These are phyloP conservation scores for Colletotrichum brevisporum DNA, from an alignment of 2,329 filamentous ascomycete species.

Conservation along the genomic window DNA sequence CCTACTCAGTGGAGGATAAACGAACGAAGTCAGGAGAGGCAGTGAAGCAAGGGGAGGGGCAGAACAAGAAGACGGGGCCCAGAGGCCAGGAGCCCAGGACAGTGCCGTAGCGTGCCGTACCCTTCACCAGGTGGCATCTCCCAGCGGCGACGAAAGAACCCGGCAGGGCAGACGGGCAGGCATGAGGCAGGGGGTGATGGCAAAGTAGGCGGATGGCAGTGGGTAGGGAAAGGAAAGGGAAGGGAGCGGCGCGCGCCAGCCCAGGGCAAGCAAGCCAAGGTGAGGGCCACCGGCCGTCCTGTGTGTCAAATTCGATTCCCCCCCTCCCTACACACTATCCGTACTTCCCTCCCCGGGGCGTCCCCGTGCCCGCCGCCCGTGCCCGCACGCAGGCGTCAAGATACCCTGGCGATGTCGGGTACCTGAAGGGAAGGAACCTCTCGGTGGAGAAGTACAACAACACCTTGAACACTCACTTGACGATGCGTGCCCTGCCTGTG, in stretches of 20 bases:
- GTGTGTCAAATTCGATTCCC: constrained; percentile 15
- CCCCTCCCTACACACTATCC: background rate
- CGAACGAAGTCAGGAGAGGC: background rate
- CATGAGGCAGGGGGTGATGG: background rate
- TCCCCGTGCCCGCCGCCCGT: constrained; percentile 24
- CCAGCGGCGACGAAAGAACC: constrained; percentile 17
- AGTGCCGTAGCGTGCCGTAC: background rate
- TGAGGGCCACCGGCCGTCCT: background rate
- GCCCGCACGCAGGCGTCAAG: background rate
- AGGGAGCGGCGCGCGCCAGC: constrained; percentile 13
- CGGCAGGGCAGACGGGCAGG: constrained; percentile 10
- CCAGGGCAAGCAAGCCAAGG: background rate
- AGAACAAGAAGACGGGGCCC: constrained; percentile 4
- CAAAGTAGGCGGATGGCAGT: background rate
- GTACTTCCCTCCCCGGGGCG: constrained; percentile 12
- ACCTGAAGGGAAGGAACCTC: constrained; percentile 7
- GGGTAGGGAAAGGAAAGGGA: constrained; percentile 6
- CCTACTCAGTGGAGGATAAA: background rate
- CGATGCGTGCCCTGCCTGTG: background rate
- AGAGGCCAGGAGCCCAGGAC: constrained; percentile 1
- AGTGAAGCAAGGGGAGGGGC: constrained; percentile 4
- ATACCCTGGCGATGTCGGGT: constrained; percentile 11
- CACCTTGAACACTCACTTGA: background rate
- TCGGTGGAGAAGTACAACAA: constrained; percentile 11
- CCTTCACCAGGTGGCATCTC: constrained; percentile 9